Percentiles rank a stretch among this genome's conserved stretches.
Conservation (phyloP, 78 protist genomes). For the Emiliania huxleyi region DNA sequence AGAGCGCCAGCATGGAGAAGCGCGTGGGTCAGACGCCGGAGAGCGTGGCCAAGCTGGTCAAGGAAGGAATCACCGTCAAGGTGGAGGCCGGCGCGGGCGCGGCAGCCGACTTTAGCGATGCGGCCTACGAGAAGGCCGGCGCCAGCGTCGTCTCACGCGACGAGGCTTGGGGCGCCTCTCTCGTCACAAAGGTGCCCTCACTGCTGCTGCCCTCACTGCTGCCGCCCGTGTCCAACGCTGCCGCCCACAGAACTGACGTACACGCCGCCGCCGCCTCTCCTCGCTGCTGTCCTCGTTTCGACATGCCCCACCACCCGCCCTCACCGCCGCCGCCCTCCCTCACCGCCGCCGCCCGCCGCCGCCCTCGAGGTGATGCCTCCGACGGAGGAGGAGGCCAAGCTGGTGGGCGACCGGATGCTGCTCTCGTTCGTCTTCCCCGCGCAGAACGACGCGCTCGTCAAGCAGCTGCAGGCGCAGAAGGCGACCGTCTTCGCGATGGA, state of each 20-base stretch:
- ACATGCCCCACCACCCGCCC: no score
- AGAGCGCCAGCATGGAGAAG: slow-evolving; percentile 6
- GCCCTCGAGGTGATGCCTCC: background rate
- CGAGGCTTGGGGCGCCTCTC: background rate
- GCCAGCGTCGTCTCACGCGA: background rate
- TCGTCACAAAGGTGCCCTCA: background rate
- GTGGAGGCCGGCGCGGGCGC: slow-evolving; percentile 63
- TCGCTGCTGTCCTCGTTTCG: no score
- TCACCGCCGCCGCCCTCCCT: no score
- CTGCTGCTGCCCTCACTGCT: no score
- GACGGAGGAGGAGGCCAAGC: slow-evolving; percentile 5
- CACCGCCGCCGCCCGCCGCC: no score
- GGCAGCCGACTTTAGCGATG: slow-evolving; percentile 47
- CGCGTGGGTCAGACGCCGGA: slow-evolving; percentile 57
- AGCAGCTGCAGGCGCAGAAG: background rate
- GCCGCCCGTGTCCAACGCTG: no score
- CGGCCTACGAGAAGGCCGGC: slow-evolving; percentile 40
- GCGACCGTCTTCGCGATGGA: slow-evolving; percentile 88
- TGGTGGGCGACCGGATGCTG: background rate
- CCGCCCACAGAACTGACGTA: no score
- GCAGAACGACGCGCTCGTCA: background rate
- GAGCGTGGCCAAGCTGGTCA: slow-evolving; percentile 37
- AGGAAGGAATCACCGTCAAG: slow-evolving; percentile 46
- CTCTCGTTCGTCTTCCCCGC: background rate
- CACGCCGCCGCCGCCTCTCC: no score